These are phyloP conservation scores for Pythium brachiatum DNA, from an alignment of 352 stramenopile genomes.

Conservation along the genomic window DNA sequence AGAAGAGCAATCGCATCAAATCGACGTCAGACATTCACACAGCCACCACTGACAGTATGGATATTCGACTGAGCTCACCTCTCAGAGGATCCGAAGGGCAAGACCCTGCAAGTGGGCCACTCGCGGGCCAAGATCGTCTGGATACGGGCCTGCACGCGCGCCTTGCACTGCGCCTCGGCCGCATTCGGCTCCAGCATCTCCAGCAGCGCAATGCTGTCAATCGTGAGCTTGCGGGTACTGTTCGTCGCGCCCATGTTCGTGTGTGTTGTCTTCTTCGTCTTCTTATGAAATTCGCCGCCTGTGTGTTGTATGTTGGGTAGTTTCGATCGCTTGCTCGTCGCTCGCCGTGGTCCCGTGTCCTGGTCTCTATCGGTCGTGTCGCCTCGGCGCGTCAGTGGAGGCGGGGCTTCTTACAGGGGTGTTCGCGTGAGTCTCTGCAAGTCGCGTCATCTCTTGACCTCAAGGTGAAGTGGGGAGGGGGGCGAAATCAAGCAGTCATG, in stretches of 20 bases:
- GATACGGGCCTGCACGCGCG: slow-evolving; percentile 43
- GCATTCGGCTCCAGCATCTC: slow-evolving; percentile 79
- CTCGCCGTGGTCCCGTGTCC: slow-evolving; percentile 4
- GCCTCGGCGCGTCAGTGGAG: slow-evolving; percentile 10
- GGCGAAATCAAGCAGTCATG: slow-evolving; percentile 34
- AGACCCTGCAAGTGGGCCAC: slow-evolving; percentile 61
- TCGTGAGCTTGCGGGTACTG: slow-evolving; percentile 77
- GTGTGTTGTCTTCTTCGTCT: slow-evolving; percentile 12
- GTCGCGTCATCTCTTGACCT: slow-evolving; percentile 32
- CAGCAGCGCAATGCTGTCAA: slow-evolving; percentile 75
- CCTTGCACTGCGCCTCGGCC: slow-evolving; percentile 49
- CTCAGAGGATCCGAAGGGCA: slow-evolving; percentile 77
- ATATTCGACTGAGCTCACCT: slow-evolving; percentile 35
- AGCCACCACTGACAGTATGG: not conserved
- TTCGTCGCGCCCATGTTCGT: slow-evolving; percentile 67
- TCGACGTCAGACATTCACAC: not conserved
- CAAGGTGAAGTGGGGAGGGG: slow-evolving; percentile 8
- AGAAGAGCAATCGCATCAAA: not conserved
- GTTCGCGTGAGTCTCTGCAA: slow-evolving; percentile 22
- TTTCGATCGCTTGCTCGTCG: slow-evolving; percentile 7
- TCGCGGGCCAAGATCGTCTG: slow-evolving; percentile 45
- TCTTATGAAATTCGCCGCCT: slow-evolving; percentile 5
- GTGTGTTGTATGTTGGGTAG: slow-evolving; percentile 24
- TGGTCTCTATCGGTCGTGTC: slow-evolving; percentile 21
- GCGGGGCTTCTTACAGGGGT: slow-evolving; percentile 10